Percentiles rank a stretch among this genome's conserved stretches.
These are phyloP conservation scores for Xylariaceae sp. DNA, from an alignment of 2,329 filamentous ascomycete genomes.

Conservation along the genomic window DNA sequence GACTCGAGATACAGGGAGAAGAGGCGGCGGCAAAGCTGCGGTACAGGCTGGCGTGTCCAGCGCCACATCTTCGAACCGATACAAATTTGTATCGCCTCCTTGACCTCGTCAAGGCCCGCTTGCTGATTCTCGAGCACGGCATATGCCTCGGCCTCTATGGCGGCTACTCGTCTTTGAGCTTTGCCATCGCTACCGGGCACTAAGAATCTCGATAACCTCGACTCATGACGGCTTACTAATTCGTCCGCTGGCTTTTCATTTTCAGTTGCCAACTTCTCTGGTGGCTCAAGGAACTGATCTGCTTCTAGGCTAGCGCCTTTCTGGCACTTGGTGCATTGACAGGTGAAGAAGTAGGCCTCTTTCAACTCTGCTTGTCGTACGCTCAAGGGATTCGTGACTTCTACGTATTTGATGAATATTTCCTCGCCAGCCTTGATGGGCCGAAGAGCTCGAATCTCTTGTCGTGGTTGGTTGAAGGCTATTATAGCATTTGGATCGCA, in stretches of 20 bases:
- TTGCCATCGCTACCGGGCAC: constrained; percentile 15
- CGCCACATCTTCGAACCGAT: constrained; percentile 38
- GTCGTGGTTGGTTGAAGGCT: constrained; percentile 53
- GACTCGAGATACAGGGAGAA: constrained; percentile 32
- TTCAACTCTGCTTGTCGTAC: constrained; percentile 53
- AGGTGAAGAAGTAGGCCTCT: constrained; percentile 55
- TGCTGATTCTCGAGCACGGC: constrained; percentile 24
- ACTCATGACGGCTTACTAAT: constrained; percentile 26
- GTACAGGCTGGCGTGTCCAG: constrained; percentile 38
- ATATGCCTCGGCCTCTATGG: constrained; percentile 37
- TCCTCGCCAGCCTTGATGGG: constrained; percentile 56
- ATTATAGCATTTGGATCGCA: constrained; percentile 57
- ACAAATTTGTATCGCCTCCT: constrained; percentile 34
- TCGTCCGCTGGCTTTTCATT: constrained; percentile 31
- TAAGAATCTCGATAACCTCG: constrained; percentile 22
- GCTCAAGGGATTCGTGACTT: constrained; percentile 52
- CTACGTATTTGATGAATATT: constrained; percentile 57
- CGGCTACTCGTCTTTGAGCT: constrained; percentile 33
- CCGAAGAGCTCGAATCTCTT: constrained; percentile 51
- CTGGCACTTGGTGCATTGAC: constrained; percentile 55
- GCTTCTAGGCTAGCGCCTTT: constrained; percentile 47
- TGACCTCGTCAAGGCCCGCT: constrained; percentile 29
- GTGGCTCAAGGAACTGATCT: constrained; percentile 46
- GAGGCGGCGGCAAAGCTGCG: constrained; percentile 34
- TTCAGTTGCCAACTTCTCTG: constrained; percentile 30